A percentile compares a stretch with the other conserved stretches of the same genome.
These are phyloP conservation scores for Bocquillonia castaneifolia DNA, from an alignment of 441 rosid genomes.

Conservation along the genomic window DNA sequence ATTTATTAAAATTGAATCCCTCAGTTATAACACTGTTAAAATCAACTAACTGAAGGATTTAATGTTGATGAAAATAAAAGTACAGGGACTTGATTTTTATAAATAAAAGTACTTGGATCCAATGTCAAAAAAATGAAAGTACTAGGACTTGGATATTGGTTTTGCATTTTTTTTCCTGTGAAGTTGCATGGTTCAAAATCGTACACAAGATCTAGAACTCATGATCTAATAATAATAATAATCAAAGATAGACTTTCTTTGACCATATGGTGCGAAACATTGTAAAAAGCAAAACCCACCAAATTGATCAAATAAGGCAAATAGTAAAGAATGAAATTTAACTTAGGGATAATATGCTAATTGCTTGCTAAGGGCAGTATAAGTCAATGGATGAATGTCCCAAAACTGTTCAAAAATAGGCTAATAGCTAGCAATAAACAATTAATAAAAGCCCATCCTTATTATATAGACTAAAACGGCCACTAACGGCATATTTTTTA, in stretches of 20 bases:
- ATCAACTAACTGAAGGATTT: too few species aligned
- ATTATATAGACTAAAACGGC: constrained; percentile 19
- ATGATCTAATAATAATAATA: neutral
- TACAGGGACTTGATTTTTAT: too few species aligned
- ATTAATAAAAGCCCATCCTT: neutral
- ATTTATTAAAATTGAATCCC: too few species aligned
- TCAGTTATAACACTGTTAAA: too few species aligned
- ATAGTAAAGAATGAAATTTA: neutral
- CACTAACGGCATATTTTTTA: neutral
- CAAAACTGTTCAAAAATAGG: neutral
- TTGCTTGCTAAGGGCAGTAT: constrained; percentile 1
- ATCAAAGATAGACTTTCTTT: neutral
- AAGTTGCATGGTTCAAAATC: neutral
- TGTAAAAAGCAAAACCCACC: constrained; percentile 9
- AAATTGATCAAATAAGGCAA: constrained; percentile 12
- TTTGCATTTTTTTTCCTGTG: too few species aligned
- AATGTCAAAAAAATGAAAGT: too few species aligned
- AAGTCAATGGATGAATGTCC: neutral
- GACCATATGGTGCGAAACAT: constrained; percentile 7
- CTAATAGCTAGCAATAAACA: neutral
- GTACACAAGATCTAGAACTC: neutral
- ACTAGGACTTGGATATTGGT: too few species aligned
- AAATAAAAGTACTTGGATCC: too few species aligned
- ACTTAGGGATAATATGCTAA: neutral
- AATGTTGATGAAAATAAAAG: too few species aligned